These are phyloP conservation scores for Anastatica hierochuntica DNA, from an alignment of 345 rosid genomes.

Conservation along the genomic window DNA sequence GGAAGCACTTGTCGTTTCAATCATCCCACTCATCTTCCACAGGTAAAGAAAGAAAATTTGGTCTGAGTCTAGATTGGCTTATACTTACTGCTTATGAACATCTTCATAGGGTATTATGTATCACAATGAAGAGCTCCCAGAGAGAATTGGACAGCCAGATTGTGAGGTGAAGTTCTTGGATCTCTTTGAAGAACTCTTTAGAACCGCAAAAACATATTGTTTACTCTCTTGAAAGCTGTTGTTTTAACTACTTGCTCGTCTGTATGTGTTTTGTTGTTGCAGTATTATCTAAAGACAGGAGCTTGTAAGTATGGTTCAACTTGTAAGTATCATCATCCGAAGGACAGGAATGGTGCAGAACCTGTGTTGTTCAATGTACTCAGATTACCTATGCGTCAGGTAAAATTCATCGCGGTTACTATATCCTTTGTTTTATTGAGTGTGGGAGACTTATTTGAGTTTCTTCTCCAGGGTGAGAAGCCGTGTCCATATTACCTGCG, in stretches of 20 bases:
- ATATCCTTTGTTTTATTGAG: neutral
- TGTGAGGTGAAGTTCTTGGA: conserved; percentile 40
- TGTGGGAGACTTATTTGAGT: conserved; percentile 6
- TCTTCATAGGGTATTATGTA: conserved; percentile 30
- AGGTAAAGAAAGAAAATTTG: too few species aligned
- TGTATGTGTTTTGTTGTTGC: conserved; percentile 16
- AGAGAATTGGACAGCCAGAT: conserved; percentile 63
- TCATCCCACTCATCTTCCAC: conserved; percentile 51
- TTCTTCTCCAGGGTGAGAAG: conserved; percentile 49
- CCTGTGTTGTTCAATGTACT: conserved; percentile 52
- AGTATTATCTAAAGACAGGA: conserved; percentile 78
- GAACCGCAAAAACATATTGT: neutral
- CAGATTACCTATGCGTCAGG: conserved; percentile 82
- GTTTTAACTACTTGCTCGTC: neutral
- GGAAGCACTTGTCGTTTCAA: conserved; percentile 63
- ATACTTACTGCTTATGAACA: neutral
- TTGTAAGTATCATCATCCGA: conserved; percentile 86
- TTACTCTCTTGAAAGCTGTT: neutral
- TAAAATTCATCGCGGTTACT: neutral
- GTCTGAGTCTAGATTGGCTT: neutral
- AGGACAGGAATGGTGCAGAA: conserved; percentile 75
- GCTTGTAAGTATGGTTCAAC: conserved; percentile 76
- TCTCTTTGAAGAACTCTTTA: neutral
- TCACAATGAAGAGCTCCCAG: conserved; percentile 54
- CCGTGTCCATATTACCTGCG: conserved; percentile 68